Base-by-base conservation (phyloP, 2,329 filamentous ascomycete genomes). In the Ilyonectria mors-panacis region DNA sequence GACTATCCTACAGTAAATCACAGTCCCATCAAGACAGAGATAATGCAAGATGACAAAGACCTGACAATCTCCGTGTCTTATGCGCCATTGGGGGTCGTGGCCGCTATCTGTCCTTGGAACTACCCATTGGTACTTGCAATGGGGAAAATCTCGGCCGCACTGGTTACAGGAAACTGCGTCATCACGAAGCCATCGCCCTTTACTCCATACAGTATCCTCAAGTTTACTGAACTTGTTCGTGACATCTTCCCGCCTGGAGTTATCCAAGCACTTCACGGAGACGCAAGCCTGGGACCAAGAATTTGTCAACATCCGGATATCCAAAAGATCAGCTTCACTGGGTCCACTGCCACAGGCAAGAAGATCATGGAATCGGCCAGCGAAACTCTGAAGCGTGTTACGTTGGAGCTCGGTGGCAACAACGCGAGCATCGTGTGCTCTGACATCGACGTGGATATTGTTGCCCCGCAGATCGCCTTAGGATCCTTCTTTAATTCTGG, bases 291-390 rank as follows among this genome's bases (percentile, higher is more conserved):
- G 13, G 89, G 89, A 8, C 87, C 86, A 1, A 83, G 82, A 81
- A 78, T 91, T 66, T 88, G 86, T 0, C 75, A 73, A 13, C 89
- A 91, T 74, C 86, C 87, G 0, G 86, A 82, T 28, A 84, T 91
- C 62, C 83, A 85, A 68, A 91, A 89, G 82, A 86, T 91, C 78
- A 84, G 81, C 73, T 92, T 92, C 79, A 91, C 89, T 0, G 89
- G 89, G 6, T 89, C 87, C 17, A 87, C 83, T 39, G 81, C 82
- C 0, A 90, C 87, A 0, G 89, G 19, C n/a, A 90, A 89, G 81
- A 86, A 84, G 76, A 85, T 91, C 69, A 86, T 89, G 83, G 82
- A 82, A 65, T 84, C 81, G 15, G 84, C 83, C 62, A 81, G 85
- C 35, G 82, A 84, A 73, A 87, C 85, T 0, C 78, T 91, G 62